Conservation (phyloP, 208 protist genomes). For the Angomonas deanei region DNA sequence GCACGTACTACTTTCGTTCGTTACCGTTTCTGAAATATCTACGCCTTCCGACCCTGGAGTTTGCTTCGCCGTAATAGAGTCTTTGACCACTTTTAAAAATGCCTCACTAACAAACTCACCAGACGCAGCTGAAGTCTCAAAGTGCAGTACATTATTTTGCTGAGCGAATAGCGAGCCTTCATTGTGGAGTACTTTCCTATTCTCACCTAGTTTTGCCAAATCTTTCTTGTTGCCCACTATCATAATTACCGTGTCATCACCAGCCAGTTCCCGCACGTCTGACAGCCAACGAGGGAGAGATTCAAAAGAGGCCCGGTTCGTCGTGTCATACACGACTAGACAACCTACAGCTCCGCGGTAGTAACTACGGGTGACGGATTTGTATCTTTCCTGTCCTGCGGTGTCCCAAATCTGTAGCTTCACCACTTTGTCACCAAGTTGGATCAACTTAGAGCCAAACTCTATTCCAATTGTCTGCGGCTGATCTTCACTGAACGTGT, state of each 20-base stretch:
- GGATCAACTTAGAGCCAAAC: conserved; percentile 95
- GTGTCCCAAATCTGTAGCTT: conserved; percentile 98
- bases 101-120: conserved; percentile 93
- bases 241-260: conserved; percentile 83
- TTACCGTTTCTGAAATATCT: neutral
- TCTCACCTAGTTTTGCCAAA: conserved; percentile 46
- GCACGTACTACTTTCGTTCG: neutral
- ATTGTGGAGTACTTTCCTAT: conserved; percentile 89
- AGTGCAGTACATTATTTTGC: conserved; percentile 82
- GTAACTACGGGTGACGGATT: conserved; percentile 95
- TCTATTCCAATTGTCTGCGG: conserved; percentile 98
- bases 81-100: conserved; percentile 86
- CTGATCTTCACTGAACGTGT: conserved; percentile 92
- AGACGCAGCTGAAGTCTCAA: conserved; percentile 88
- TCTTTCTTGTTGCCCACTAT: conserved; percentile 94
- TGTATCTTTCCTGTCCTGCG: conserved; percentile 97
- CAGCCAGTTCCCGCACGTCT: conserved; percentile 91
- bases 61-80: conserved; percentile 10
- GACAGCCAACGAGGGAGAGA: conserved; percentile 95
- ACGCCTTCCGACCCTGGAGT: neutral
- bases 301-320: conserved; percentile 93
- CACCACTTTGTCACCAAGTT: conserved; percentile 86
- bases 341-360: conserved; percentile 97
- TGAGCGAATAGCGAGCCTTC: conserved; percentile 93
- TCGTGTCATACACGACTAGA: conserved; percentile 98